Evolutionary conservation across 73 alveolate species (phyloP), one percentile per base, ranked within the genome.

Genomic region (Loxodes magnus): DNA sequence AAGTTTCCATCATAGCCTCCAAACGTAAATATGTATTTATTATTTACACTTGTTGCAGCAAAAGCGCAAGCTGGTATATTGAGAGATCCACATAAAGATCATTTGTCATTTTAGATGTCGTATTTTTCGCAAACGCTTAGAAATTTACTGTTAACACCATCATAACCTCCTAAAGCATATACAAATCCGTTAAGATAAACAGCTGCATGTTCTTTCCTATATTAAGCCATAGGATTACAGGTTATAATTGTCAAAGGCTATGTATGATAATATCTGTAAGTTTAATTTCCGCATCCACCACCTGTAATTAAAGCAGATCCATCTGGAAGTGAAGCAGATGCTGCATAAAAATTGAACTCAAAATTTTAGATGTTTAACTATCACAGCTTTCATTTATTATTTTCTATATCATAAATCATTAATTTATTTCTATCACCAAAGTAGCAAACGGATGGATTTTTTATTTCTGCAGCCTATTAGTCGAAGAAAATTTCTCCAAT

Each of bases 91-190:
- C 88, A 71, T 21, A 50, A 25, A 34, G 56, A 67, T 90, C 95
- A 82, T 16, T 56, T 71, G 36, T 77, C 80, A 28, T 25, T 24
- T 21, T 55, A 37, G 22, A 58, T 54, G 30, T 61, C 49, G 60
- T 56, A 82, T 21, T 29, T 35, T 51, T 82, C 95, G 39, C 95
- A 82, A 15, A 74, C 51, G 43, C 60, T 59, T 5, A 82, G 77
- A 73, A 82, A 77, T 21, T 39, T 3, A 24, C 61, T 67, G 21
- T 64, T 26, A 16, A 70, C 63, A 6, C 95, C 95, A 67, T 82
- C 95, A 53, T 82, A 82, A 35, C 95, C 95, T n/a, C 95, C 95
- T 76, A 82, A 71, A 1, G 87, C 90, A 48, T 77, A 82, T 0
- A 82, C 90, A 23, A 49, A 59, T 37, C 71, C 66, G 43, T 73